These are phyloP conservation scores for Cylindrotheca fusiformis DNA, from an alignment of 108 stramenopile species.

Conservation along the genomic window DNA sequence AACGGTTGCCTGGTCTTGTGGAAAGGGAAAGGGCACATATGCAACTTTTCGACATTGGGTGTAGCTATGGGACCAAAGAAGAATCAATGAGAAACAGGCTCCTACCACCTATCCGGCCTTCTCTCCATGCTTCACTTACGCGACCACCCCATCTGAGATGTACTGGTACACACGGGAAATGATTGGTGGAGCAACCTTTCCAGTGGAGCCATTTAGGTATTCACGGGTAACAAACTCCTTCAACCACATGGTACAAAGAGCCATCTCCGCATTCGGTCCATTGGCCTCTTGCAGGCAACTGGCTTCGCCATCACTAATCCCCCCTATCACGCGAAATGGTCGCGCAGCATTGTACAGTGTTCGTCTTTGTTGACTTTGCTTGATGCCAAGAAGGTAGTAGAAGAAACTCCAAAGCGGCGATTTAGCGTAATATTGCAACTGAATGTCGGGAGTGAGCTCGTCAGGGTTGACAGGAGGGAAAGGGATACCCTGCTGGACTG, in stretches of 20 bases:
- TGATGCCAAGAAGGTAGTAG: conserved; percentile 51
- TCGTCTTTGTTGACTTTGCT: conserved; percentile 41
- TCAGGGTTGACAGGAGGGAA: conserved; percentile 1
- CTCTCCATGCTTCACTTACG: too few relatives aligned
- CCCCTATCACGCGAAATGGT: conserved; percentile 68
- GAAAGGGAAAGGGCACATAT: conserved; percentile 76
- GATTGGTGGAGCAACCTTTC: conserved; percentile 52
- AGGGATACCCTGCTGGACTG: too few relatives aligned
- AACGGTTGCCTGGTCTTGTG: conserved; percentile 51
- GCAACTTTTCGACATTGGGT: conserved; percentile 73
- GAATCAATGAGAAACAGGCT: too few relatives aligned
- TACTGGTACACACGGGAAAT: conserved; percentile 54
- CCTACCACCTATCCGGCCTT: too few relatives aligned
- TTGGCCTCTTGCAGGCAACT: conserved; percentile 41
- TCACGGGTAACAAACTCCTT: conserved; percentile 69
- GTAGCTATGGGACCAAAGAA: conserved; percentile 24
- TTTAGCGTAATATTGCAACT: conserved; percentile 3
- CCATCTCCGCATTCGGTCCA: conserved; percentile 61
- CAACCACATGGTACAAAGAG: conserved; percentile 60
- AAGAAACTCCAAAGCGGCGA: conserved; percentile 9
- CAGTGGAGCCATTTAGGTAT: conserved; percentile 52
- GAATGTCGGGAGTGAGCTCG: neutral
- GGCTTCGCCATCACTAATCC: conserved; percentile 59
- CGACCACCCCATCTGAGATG: conserved; percentile 46
- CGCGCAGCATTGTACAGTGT: conserved; percentile 68